Percentiles rank a stretch among this genome's conserved stretches.
phyloP scores from a whole-genome alignment of 129 eudicot species.

The Heracleum sosnowskyi region DNA sequence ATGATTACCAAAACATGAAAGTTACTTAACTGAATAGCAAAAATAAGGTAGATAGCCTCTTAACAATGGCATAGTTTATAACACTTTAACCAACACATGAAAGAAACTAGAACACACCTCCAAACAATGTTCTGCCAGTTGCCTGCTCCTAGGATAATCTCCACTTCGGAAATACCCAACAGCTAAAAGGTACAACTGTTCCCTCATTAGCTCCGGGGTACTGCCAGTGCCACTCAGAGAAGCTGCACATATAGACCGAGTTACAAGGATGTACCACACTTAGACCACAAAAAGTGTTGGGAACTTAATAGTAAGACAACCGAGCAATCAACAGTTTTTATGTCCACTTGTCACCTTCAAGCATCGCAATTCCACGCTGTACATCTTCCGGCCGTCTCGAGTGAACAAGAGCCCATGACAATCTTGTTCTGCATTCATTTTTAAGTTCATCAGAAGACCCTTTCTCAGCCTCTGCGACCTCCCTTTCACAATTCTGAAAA shows the following conservation, averaged over 20 bases:
- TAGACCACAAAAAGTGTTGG: not conserved
- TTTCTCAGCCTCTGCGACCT: constrained; percentile 77
- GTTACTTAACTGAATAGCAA: not conserved
- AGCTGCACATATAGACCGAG: constrained; percentile 23
- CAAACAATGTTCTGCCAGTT: constrained; percentile 56
- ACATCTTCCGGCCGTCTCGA: constrained; percentile 73
- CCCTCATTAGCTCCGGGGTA: constrained; percentile 51
- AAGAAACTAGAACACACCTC: constrained; percentile 33
- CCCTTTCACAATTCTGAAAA: constrained; percentile 77
- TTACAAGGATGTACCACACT: not conserved
- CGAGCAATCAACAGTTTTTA: not conserved
- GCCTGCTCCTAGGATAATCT: constrained; percentile 55
- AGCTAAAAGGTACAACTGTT: constrained; percentile 57
- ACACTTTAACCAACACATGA: not conserved
- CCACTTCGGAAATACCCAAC: constrained; percentile 66
- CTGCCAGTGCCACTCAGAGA: constrained; percentile 33
- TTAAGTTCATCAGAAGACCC: constrained; percentile 62
- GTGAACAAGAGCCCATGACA: constrained; percentile 97
- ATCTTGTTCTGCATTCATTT: constrained; percentile 68
- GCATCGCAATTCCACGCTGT: constrained; percentile 93
- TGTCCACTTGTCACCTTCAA: constrained; percentile 43
- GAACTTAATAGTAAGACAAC: not conserved
- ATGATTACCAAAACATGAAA: not conserved
- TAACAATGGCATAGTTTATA: not conserved
- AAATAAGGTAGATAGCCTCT: not conserved